Conservation (phyloP, 192 early-diverging fungal species). For the Jimgerdemannia lactiflua region DNA sequence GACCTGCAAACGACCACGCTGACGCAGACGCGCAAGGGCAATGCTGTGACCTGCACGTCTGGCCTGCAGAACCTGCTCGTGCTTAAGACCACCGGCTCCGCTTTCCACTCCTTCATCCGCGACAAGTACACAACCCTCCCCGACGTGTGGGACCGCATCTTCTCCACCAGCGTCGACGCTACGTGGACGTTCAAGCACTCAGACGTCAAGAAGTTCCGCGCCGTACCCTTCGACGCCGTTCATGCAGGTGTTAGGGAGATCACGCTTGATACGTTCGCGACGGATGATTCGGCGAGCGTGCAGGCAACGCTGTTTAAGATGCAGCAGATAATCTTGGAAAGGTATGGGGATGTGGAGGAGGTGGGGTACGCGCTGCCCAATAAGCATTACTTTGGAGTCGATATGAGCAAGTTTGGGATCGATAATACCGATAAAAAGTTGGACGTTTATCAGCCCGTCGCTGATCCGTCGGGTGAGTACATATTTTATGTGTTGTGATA, state of each 20-base stretch:
- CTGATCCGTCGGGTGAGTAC: slow-evolving; percentile 62
- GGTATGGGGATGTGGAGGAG: slow-evolving; percentile 53
- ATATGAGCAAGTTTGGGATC: slow-evolving; percentile 67
- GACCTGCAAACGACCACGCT: slow-evolving; percentile 64
- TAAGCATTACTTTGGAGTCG: slow-evolving; percentile 74
- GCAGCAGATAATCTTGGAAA: slow-evolving; percentile 59
- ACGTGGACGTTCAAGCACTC: slow-evolving; percentile 55
- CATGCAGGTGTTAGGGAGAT: slow-evolving; percentile 56
- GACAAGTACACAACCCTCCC: slow-evolving; percentile 74
- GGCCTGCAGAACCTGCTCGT: slow-evolving; percentile 72
- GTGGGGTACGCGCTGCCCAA: slow-evolving; percentile 75
- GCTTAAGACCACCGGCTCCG: slow-evolving; percentile 81
- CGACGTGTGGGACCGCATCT: slow-evolving; percentile 72
- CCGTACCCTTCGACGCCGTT: slow-evolving; percentile 51
- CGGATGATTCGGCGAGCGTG: slow-evolving; percentile 73
- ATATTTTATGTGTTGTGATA: background rate
- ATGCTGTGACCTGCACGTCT: slow-evolving; percentile 51
- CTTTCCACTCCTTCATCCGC: slow-evolving; percentile 70
- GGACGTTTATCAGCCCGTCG: slow-evolving; percentile 71
- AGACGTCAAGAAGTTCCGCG: slow-evolving; percentile 17
- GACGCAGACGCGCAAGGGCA: slow-evolving; percentile 36
- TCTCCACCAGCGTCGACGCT: slow-evolving; percentile 72
- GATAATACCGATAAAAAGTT: slow-evolving; percentile 64
- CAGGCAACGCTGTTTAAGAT: slow-evolving; percentile 81
- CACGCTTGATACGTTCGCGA: slow-evolving; percentile 74